Evolutionary conservation across 768 basidiomycete genomes (phyloP).

Genomic region (Leccinum boreale): DNA sequence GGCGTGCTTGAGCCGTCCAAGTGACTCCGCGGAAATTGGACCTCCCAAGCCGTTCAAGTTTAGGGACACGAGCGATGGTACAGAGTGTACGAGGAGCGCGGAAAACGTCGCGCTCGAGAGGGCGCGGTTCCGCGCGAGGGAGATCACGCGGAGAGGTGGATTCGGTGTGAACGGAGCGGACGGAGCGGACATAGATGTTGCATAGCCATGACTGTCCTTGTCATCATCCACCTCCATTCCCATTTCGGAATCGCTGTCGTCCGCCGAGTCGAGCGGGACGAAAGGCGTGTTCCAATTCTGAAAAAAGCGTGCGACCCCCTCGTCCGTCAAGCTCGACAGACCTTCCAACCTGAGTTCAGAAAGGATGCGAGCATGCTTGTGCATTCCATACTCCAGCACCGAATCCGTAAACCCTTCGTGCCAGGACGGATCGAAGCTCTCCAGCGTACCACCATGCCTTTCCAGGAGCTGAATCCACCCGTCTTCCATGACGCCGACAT

Average conservation of each 20-base stretch:
- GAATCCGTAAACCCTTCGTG: conserved; percentile 59
- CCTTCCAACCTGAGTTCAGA: conserved; percentile 52
- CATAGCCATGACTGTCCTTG: background rate
- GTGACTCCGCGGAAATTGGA: conserved; percentile 46
- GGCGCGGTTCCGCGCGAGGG: conserved; percentile 60
- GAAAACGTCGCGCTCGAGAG: conserved; percentile 53
- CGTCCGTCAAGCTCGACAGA: conserved; percentile 63
- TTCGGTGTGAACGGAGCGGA: conserved; percentile 28
- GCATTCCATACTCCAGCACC: conserved; percentile 61
- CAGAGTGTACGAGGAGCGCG: conserved; percentile 69
- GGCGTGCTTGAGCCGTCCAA: conserved; percentile 37
- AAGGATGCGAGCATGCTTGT: conserved; percentile 44
- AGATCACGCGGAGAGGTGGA: conserved; percentile 48
- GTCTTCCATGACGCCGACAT: conserved; percentile 50
- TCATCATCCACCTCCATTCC: conserved; percentile 20
- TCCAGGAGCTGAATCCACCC: conserved; percentile 55
- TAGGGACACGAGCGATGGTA: conserved; percentile 51
- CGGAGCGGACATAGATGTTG: background rate
- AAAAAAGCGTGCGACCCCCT: conserved; percentile 71
- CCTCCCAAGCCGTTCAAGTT: conserved; percentile 75
- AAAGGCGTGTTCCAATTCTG: conserved; percentile 40
- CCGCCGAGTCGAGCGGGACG: conserved; percentile 2
- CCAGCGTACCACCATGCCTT: conserved; percentile 51
- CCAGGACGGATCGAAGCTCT: conserved; percentile 66
- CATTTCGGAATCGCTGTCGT: conserved; percentile 1